These are phyloP conservation scores for Kickxella alabastrina DNA, from an alignment of 192 early-diverging fungal species.

Conservation along the genomic window DNA sequence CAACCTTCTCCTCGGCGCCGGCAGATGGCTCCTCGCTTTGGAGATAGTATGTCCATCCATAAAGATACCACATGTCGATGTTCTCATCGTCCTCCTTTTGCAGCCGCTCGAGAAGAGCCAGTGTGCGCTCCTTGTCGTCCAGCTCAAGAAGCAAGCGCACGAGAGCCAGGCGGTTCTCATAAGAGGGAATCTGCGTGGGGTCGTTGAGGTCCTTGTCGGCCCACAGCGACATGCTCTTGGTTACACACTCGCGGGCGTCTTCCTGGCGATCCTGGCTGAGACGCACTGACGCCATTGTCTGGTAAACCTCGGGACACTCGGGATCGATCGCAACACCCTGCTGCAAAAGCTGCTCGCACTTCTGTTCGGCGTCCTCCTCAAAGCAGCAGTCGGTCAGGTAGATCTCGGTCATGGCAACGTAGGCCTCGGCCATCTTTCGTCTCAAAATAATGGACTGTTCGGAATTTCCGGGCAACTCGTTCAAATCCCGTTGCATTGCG, in stretches of 20 bases:
- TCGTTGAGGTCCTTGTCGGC: constrained; percentile 53
- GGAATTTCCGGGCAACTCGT: constrained; percentile 19
- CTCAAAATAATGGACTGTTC: constrained; percentile 47
- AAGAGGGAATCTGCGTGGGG: constrained; percentile 59
- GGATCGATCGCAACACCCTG: constrained; percentile 68
- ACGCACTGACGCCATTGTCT: constrained; percentile 84
- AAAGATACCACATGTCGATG: constrained; percentile 92
- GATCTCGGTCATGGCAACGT: constrained; percentile 94
- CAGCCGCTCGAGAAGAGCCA: constrained; percentile 71
- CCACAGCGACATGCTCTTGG: constrained; percentile 71
- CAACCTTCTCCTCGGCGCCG: constrained; percentile 52
- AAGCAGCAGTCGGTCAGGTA: constrained; percentile 98
- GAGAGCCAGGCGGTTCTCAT: constrained; percentile 77
- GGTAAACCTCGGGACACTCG: constrained; percentile 77
- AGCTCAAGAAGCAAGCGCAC: constrained; percentile 85
- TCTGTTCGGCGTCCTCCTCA: constrained; percentile 82
- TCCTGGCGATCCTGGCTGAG: constrained; percentile 77
- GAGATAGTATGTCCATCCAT: constrained; percentile 89
- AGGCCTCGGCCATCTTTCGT: constrained; percentile 74
- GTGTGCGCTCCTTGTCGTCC: constrained; percentile 71
- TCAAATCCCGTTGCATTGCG: constrained; percentile 58
- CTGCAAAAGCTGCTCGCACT: constrained; percentile 70
- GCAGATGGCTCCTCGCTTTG: constrained; percentile 71
- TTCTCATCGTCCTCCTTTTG: constrained; percentile 91
- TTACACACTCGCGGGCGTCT: constrained; percentile 69